Evolutionary conservation across 495 filamentous ascomycete genomes (phyloP).

Genomic region (Sporormia fimetaria): DNA sequence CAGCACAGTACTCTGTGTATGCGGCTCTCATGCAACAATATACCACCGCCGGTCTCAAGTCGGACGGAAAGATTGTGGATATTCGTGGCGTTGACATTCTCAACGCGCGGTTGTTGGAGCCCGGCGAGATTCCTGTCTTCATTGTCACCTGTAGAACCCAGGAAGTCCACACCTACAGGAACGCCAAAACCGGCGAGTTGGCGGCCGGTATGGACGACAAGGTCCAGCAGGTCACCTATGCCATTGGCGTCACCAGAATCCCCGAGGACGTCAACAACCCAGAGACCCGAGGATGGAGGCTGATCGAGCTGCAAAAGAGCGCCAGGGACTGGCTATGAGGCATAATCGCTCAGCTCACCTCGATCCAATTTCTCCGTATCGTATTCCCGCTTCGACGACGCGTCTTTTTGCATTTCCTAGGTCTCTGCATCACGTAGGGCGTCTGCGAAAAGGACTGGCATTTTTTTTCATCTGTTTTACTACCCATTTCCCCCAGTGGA

Average conservation of each 20-base stretch:
- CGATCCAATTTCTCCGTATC: no score
- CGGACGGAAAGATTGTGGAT: constrained; percentile 87
- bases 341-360: no score
- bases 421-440: no score
- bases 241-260: constrained; percentile 86
- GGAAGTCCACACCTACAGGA: constrained; percentile 92
- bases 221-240: constrained; percentile 95
- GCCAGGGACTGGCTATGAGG: constrained; percentile 89
- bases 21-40: constrained; percentile 90
- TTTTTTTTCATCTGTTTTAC: no score
- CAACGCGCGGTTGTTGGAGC: constrained; percentile 83
- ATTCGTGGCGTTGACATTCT: constrained; percentile 88
- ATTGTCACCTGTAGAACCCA: constrained; percentile 95
- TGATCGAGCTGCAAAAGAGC: constrained; percentile 98
- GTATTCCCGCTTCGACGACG: neutral
- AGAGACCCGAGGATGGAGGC: constrained; percentile 88
- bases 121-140: constrained; percentile 92
- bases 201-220: constrained; percentile 98
- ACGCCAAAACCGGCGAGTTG: constrained; percentile 75
- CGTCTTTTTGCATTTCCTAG: neutral
- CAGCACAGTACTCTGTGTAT: constrained; percentile 90
- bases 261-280: constrained; percentile 94
- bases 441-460: no score
- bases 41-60: constrained; percentile 79
- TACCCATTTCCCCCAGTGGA: no score